phyloP scores from a whole-genome alignment of 371 early-diverging fungal species.

The Sporodiniella umbellata region DNA sequence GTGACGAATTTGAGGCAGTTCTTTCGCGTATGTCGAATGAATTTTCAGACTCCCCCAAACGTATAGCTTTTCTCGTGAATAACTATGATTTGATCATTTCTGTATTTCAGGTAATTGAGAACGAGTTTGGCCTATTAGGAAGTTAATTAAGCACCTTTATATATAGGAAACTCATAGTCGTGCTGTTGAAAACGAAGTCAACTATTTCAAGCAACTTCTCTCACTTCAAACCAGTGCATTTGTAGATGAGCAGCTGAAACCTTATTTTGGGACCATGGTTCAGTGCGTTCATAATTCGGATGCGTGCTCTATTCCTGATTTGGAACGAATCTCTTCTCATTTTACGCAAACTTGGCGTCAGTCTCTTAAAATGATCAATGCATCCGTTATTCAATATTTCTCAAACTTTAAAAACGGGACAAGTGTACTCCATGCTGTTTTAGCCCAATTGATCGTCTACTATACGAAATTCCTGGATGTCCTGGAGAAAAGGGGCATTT shows the following conservation, averaged over 20 bases:
- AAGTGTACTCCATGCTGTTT: constrained; percentile 77
- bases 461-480: constrained; percentile 82
- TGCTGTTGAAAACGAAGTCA: constrained; percentile 69
- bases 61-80: constrained; percentile 84
- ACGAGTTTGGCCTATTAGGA: too few relatives aligned
- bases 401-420: constrained; percentile 92
- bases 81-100: constrained; percentile 84
- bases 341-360: constrained; percentile 83
- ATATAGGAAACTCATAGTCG: constrained; percentile 61
- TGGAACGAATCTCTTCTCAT: constrained; percentile 63
- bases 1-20: constrained; percentile 76
- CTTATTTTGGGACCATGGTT: constrained; percentile 74
- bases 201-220: constrained; percentile 68
- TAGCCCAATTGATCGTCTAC: constrained; percentile 83
- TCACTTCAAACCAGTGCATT: constrained; percentile 71
- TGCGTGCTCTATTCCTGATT: constrained; percentile 21
- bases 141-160: too few relatives aligned
- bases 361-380: constrained; percentile 71
- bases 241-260: constrained; percentile 84
- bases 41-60: constrained; percentile 60
- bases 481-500: constrained; percentile 63
- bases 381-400: constrained; percentile 82
- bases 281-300: constrained; percentile 72
- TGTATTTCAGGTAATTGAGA: constrained; percentile 55
- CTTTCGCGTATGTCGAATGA: constrained; percentile 69